Base-by-base conservation (phyloP, 1,139 yeast species). In the Geotrichum bryndzae region DNA sequence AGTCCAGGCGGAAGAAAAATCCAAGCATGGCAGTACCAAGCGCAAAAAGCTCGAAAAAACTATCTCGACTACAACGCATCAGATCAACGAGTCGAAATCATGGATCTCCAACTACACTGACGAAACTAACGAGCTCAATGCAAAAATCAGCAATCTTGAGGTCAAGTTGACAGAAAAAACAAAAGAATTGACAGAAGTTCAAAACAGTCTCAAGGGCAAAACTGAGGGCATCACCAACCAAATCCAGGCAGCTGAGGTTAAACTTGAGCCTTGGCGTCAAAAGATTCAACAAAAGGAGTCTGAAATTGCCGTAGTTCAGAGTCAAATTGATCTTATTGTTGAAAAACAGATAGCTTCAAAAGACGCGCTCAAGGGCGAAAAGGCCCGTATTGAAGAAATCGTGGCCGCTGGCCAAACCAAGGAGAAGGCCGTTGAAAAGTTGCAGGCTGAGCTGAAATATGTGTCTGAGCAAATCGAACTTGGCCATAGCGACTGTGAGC, bases 181-280 rank as follows among this genome's bases (percentile, higher is more conserved):
- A 63, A 71, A 71, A 0, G 78, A 77, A 48, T 76, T 94, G 29
- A 87, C 84, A 63, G 80, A 80, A 50, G 86, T 92, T 23, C 84
- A 94, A 69, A 69, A 79, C 13, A 84, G 84, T 35, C 79, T 94
- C 61, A 85, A 90, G 18, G 87, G 84, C 60, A 90, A 90, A 70
- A 94, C 96, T 0, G 81, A 85, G n/a, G 83, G 76, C 1, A 82
- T 85, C 63, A 83, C 90, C 0, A 80, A 79, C 23, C 80, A 87
- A 69, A 86, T 90, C 60, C 89, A 85, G 67, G 68, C 70, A 6
- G 76, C 86, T 51, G 95, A 90, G 69, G 80, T 79, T 10, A 79
- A 86, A 65, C 75, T 91, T 10, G 94, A 89, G 66, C 99, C 99
- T 0, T 91, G 96, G 95, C 85, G 84, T 64, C 85, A 82, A 46